These are phyloP conservation scores for Cucurbita moschata DNA, from an alignment of 306 rosid species.

Conservation along the genomic window DNA sequence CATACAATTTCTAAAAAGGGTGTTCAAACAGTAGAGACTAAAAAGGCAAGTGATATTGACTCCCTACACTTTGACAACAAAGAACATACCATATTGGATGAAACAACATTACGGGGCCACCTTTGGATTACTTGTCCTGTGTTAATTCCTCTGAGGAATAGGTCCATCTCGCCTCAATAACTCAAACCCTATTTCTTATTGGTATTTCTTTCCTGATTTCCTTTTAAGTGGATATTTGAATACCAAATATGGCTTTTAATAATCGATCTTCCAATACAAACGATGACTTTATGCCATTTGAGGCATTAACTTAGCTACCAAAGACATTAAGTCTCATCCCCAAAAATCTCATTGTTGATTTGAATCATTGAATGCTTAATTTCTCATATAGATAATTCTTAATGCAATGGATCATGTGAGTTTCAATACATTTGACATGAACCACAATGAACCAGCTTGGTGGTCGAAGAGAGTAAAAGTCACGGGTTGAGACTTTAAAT, in stretches of 20 bases:
- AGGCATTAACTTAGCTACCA: background rate
- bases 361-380: background rate
- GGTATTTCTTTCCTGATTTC: background rate
- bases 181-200: background rate
- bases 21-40: background rate
- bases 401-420: background rate
- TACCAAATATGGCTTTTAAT: background rate
- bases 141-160: background rate
- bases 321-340: background rate
- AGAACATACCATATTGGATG: background rate
- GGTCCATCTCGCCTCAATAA: background rate
- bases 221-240: background rate
- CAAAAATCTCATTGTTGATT: background rate
- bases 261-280: background rate
- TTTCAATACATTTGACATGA: too few species aligned
- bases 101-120: background rate
- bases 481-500: background rate
- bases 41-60: background rate
- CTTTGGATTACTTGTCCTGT: background rate
- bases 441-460: too few species aligned
- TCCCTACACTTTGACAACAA: background rate
- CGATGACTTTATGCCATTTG: background rate
- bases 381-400: background rate
- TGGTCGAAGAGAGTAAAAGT: background rate
- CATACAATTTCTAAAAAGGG: background rate